These are phyloP conservation scores for Zygosaccharomyces sapae DNA, from an alignment of 1,139 yeast genomes.

Conservation along the genomic window DNA sequence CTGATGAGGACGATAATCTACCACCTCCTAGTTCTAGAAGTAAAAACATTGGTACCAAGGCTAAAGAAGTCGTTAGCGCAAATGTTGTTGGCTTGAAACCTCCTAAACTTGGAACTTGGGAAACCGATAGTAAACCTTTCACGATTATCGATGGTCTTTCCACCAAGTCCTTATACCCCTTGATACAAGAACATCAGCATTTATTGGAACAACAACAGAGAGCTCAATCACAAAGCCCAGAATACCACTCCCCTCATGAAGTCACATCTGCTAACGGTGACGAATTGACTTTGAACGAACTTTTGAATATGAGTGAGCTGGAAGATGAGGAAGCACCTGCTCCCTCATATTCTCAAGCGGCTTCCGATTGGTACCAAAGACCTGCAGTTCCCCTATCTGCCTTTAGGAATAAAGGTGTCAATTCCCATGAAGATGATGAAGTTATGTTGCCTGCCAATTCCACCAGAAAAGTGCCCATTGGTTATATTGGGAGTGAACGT, in stretches of 20 bases:
- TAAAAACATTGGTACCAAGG: constrained; percentile 59
- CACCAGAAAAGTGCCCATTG: constrained; percentile 35
- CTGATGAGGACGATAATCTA: constrained; percentile 79
- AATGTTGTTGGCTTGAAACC: constrained; percentile 83
- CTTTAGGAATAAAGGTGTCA: constrained; percentile 69
- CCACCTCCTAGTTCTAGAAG: constrained; percentile 61
- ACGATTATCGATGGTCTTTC: constrained; percentile 93
- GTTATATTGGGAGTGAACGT: constrained; percentile 36
- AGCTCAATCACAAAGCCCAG: constrained; percentile 21
- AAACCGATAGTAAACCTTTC: constrained; percentile 77
- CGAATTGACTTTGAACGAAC: constrained; percentile 77
- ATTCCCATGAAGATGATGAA: constrained; percentile 34
- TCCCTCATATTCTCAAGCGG: constrained; percentile 19
- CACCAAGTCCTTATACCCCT: constrained; percentile 65
- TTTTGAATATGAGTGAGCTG: constrained; percentile 80
- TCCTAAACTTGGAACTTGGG: constrained; percentile 91
- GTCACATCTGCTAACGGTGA: constrained; percentile 39
- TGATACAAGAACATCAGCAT: constrained; percentile 33
- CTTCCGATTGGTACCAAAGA: constrained; percentile 41
- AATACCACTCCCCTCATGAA: constrained; percentile 16
- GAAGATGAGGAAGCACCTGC: constrained; percentile 67
- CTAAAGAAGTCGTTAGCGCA: constrained; percentile 83
- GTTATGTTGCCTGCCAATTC: constrained; percentile 32
- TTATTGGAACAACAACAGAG: constrained; percentile 26
- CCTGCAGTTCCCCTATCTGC: constrained; percentile 80